Conservation (phyloP, 805 yeast species). For the Cyberlindnera suaveolens region DNA sequence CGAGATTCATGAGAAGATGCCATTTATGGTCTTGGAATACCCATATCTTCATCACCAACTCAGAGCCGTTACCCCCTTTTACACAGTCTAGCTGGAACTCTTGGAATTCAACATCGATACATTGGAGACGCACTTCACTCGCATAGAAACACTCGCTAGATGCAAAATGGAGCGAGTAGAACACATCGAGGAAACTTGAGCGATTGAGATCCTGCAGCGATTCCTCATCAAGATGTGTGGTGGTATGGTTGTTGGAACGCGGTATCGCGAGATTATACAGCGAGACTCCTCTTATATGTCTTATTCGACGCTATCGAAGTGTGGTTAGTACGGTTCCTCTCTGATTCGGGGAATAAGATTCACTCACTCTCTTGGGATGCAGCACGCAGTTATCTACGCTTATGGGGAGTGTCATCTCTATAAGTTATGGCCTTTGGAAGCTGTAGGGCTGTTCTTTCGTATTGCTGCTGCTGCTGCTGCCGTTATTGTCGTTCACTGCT, state of each 20-base stretch:
- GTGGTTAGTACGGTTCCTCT: background rate
- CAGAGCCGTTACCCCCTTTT: background rate
- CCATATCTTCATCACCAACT: slow-evolving; percentile 11
- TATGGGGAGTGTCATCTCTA: slow-evolving; percentile 1
- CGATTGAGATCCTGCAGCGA: slow-evolving; percentile 23
- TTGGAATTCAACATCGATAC: slow-evolving; percentile 26
- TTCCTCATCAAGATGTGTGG: slow-evolving; percentile 11
- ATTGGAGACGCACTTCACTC: slow-evolving; percentile 26
- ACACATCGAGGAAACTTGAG: slow-evolving; percentile 26
- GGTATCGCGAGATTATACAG: slow-evolving; percentile 13
- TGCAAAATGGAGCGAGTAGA: slow-evolving; percentile 29
- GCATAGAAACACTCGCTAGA: slow-evolving; percentile 26
- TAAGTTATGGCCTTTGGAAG: background rate
- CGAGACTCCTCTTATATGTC: slow-evolving; percentile 16
- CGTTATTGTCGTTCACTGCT: no score
- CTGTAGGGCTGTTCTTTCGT: no score
- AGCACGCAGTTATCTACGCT: slow-evolving; percentile 12
- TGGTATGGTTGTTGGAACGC: background rate
- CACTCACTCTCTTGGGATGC: slow-evolving; percentile 11
- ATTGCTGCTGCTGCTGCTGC: no score
- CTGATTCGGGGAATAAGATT: background rate
- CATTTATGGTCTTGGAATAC: slow-evolving; percentile 2
- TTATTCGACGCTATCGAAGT: slow-evolving; percentile 16
- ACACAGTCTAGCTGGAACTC: slow-evolving; percentile 19
- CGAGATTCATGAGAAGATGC: slow-evolving; percentile 3